Percentiles rank a stretch among this genome's conserved stretches.
These are phyloP conservation scores for Pichia membranifaciens DNA, from an alignment of 805 yeast genomes.

Conservation along the genomic window DNA sequence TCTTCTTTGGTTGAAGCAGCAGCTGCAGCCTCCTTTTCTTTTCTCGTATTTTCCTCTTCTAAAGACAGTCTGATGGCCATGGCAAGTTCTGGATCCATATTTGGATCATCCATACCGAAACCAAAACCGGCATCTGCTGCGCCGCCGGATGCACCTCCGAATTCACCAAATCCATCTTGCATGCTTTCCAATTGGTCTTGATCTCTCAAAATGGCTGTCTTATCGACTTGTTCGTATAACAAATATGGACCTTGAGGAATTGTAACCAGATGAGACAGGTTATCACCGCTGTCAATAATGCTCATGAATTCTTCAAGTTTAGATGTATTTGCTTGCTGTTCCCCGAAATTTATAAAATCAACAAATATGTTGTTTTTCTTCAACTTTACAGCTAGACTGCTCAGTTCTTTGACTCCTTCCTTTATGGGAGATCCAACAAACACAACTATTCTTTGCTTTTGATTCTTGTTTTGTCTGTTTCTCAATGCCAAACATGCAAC, in stretches of 20 bases:
- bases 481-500: constrained; percentile 91
- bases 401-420: constrained; percentile 65
- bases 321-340: constrained; percentile 67
- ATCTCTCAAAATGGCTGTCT: constrained; percentile 66
- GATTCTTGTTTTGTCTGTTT: constrained; percentile 92
- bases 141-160: constrained; percentile 37
- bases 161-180: constrained; percentile 34
- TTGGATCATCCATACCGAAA: constrained; percentile 74
- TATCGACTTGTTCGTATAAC: constrained; percentile 72
- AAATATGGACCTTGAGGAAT: constrained; percentile 85
- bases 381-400: constrained; percentile 82
- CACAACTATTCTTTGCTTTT: constrained; percentile 81
- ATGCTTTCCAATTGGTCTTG: constrained; percentile 42
- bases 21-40: constrained; percentile 52
- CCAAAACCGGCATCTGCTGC: constrained; percentile 36
- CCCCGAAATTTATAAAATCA: constrained; percentile 90
- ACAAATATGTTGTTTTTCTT: constrained; percentile 89
- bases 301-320: constrained; percentile 75
- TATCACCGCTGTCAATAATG: constrained; percentile 39
- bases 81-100: constrained; percentile 95
- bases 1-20: constrained; percentile 16
- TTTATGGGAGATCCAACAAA: constrained; percentile 84
- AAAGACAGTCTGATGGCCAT: constrained; percentile 89
- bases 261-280: constrained; percentile 76
- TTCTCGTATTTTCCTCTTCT: constrained; percentile 92